These are phyloP conservation scores for Nicotiana obtusifolia DNA, from an alignment of 257 asterid species.

Conservation along the genomic window DNA sequence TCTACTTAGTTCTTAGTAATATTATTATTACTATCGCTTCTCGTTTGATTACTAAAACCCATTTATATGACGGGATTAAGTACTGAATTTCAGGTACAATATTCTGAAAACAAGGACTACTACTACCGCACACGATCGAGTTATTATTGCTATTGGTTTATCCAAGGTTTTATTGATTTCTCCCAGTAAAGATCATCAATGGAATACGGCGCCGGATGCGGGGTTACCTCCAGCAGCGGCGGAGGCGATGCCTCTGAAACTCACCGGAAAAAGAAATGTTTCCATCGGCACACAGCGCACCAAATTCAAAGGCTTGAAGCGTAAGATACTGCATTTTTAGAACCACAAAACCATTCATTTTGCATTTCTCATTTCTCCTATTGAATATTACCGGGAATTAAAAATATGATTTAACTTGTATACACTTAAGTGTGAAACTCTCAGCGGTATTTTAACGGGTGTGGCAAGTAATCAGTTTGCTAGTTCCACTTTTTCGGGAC, in stretches of 20 bases:
- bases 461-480: background rate
- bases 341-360: too few species aligned
- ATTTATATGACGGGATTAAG: background rate
- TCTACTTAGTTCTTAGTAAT: background rate
- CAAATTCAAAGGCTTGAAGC: slow-evolving; percentile 89
- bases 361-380: too few species aligned
- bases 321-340: slow-evolving; percentile 27
- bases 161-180: too few species aligned
- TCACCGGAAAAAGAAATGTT: slow-evolving; percentile 59
- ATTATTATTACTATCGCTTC: background rate
- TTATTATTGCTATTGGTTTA: background rate
- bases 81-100: too few species aligned
- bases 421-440: background rate
- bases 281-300: slow-evolving; percentile 90
- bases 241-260: slow-evolving; percentile 52
- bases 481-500: background rate
- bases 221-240: slow-evolving; percentile 31
- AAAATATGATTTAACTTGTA: background rate
- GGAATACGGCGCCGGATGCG: slow-evolving; percentile 63
- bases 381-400: background rate
- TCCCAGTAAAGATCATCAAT: slow-evolving; percentile 16
- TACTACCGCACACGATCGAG: background rate
- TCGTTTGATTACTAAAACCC: background rate
- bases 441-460: background rate
- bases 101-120: background rate